Conservation (phyloP, 345 rosid species). For the Populus davidiana region DNA sequence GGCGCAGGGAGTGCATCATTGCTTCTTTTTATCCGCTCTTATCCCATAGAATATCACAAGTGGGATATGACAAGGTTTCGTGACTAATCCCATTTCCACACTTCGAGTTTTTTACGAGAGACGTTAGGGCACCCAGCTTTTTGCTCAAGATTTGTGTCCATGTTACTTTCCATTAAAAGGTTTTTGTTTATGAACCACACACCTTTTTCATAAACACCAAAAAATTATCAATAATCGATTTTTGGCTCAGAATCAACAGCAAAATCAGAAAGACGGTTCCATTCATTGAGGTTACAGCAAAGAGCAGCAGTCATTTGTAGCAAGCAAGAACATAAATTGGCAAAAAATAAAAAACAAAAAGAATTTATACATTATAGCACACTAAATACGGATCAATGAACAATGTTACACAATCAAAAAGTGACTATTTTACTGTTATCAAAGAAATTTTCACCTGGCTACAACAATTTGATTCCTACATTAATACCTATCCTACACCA, state of each 20-base stretch:
- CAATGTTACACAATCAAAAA: conserved; percentile 26
- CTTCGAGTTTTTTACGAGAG: neutral
- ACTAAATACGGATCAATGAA: conserved; percentile 16
- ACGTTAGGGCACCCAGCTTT: neutral
- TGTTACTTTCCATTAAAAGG: too few relatives aligned
- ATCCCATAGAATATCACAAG: neutral
- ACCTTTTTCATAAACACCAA: too few relatives aligned
- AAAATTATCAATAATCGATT: too few relatives aligned
- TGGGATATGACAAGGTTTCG: neutral
- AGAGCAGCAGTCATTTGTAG: neutral
- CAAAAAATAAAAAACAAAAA: neutral
- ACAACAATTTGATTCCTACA: conserved; percentile 24
- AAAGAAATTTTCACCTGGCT: conserved; percentile 15
- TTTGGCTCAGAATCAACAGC: too few relatives aligned
- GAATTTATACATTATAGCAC: conserved; percentile 31
- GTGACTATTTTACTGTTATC: neutral
- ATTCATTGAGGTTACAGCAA: neutral
- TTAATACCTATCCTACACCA: conserved; percentile 19
- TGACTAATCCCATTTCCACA: neutral
- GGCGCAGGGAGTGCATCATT: neutral
- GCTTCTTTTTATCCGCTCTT: neutral
- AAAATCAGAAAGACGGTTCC: neutral
- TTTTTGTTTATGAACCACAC: too few relatives aligned
- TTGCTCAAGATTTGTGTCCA: too few relatives aligned
- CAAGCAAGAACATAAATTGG: neutral